Evolutionary conservation across 2,329 filamentous ascomycete genomes (phyloP).

Genomic region (Trichoderma sp.): DNA sequence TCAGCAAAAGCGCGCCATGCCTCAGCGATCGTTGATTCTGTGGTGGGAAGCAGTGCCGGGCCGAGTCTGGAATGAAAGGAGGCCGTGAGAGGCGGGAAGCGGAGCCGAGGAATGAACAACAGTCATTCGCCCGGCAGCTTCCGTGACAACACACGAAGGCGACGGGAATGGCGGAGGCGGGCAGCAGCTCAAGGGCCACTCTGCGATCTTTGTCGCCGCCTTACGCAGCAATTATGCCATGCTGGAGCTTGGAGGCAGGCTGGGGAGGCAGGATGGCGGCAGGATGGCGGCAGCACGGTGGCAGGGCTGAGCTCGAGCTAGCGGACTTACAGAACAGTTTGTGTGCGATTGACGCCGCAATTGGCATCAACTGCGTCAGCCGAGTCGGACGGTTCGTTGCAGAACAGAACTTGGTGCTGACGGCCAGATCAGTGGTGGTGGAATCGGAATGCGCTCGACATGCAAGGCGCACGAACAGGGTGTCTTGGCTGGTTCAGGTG

Average conservation of each 20-base stretch:
- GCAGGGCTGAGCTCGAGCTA: neutral
- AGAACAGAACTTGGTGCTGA: neutral
- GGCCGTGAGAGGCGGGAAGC: slow-evolving; percentile 17
- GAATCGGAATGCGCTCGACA: slow-evolving; percentile 17
- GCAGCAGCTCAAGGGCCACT: slow-evolving; percentile 16
- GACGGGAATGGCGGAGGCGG: slow-evolving; percentile 16
- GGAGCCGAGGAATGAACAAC: slow-evolving; percentile 22
- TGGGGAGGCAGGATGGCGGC: neutral
- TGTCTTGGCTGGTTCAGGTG: slow-evolving; percentile 12
- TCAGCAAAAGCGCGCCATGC: slow-evolving; percentile 19
- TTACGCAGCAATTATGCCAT: slow-evolving; percentile 1
- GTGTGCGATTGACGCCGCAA: neutral
- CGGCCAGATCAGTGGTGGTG: neutral
- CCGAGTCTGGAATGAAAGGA: slow-evolving; percentile 27
- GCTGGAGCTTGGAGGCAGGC: neutral
- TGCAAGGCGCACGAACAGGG: slow-evolving; percentile 13
- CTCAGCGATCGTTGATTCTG: slow-evolving; percentile 23
- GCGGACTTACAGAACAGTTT: slow-evolving; percentile 6
- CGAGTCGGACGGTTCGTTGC: slow-evolving; percentile 10
- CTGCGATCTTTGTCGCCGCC: slow-evolving; percentile 9
- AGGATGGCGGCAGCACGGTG: neutral
- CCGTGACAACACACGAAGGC: slow-evolving; percentile 17
- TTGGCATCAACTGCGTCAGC: slow-evolving; percentile 3
- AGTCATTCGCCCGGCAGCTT: slow-evolving; percentile 15
- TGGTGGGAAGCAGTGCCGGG: slow-evolving; percentile 19